phyloP scores from a whole-genome alignment of 805 yeast species.

The Spencermartinsiella europaea region DNA sequence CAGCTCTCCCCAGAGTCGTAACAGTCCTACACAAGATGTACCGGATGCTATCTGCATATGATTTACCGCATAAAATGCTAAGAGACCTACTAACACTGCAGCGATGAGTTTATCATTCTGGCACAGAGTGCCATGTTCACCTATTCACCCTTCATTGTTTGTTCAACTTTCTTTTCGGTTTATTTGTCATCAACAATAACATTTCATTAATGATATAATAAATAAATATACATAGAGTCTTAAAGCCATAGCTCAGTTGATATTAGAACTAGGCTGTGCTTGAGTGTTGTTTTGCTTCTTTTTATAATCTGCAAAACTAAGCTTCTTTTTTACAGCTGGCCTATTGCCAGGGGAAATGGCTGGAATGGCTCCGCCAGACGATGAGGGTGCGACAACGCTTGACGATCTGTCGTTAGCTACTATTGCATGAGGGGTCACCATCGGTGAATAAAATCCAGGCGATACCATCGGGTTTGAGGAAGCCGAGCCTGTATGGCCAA shows the following conservation, averaged over 20 bases:
- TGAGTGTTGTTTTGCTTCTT: conserved; percentile 38
- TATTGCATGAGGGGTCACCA: background rate
- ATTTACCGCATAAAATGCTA: too few relatives aligned
- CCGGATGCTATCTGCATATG: too few relatives aligned
- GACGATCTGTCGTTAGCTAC: background rate
- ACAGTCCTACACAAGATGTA: too few relatives aligned
- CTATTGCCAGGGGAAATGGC: background rate
- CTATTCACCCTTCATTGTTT: too few relatives aligned
- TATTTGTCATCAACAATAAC: too few relatives aligned
- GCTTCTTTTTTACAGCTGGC: conserved; percentile 46
- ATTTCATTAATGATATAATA: background rate
- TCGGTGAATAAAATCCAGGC: background rate
- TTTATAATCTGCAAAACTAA: conserved; percentile 72
- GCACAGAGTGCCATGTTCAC: too few relatives aligned
- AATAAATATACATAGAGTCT: background rate
- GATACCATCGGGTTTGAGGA: conserved; percentile 1
- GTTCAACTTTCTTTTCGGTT: too few relatives aligned
- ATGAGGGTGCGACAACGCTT: background rate
- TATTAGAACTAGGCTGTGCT: background rate
- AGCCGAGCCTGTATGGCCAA: conserved; percentile 3
- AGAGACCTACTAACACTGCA: too few relatives aligned
- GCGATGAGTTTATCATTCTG: too few relatives aligned
- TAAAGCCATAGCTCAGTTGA: background rate
- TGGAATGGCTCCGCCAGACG: background rate
- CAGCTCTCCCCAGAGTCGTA: too few relatives aligned